These are phyloP conservation scores for Lachnellula arida DNA, from an alignment of 2,329 filamentous ascomycete species.

Conservation along the genomic window DNA sequence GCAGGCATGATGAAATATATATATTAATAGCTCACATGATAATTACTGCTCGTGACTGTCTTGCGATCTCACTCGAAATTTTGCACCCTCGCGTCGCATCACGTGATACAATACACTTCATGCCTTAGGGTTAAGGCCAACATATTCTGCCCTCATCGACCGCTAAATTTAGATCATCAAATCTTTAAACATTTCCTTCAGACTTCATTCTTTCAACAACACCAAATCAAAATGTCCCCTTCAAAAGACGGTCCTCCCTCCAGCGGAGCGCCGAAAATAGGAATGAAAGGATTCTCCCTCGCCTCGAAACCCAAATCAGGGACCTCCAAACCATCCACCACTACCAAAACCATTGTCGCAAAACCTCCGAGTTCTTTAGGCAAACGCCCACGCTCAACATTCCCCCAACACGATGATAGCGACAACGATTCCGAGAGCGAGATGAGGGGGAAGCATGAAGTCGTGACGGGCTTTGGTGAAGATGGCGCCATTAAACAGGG, in stretches of 20 bases:
- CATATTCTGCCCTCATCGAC: too few relatives aligned
- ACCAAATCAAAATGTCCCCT: slow-evolving; percentile 20
- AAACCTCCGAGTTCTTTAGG: slow-evolving; percentile 32
- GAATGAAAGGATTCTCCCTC: slow-evolving; percentile 38
- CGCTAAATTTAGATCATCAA: not conserved
- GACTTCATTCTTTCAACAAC: not conserved
- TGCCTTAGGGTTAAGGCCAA: too few relatives aligned
- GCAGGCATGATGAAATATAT: not conserved
- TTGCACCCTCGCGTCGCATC: too few relatives aligned
- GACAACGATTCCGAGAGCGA: slow-evolving; percentile 52
- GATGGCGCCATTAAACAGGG: slow-evolving; percentile 40
- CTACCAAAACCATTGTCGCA: slow-evolving; percentile 21
- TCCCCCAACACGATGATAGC: slow-evolving; percentile 59
- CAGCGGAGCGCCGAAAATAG: slow-evolving; percentile 25
- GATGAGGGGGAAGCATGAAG: slow-evolving; percentile 37
- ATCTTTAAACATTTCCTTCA: not conserved
- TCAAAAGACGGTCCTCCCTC: slow-evolving; percentile 20
- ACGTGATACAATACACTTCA: too few relatives aligned
- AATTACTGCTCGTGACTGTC: too few relatives aligned
- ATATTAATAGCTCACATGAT: not conserved
- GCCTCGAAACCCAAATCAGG: slow-evolving; percentile 31
- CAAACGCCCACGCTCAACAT: slow-evolving; percentile 38
- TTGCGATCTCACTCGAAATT: too few relatives aligned
- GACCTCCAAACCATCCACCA: slow-evolving; percentile 25
- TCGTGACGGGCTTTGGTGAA: slow-evolving; percentile 46